A percentile compares a stretch with the other conserved stretches of the same genome.
These are phyloP conservation scores for Globisporangium acanthophoron DNA, from an alignment of 352 stramenopile species.

Conservation along the genomic window DNA sequence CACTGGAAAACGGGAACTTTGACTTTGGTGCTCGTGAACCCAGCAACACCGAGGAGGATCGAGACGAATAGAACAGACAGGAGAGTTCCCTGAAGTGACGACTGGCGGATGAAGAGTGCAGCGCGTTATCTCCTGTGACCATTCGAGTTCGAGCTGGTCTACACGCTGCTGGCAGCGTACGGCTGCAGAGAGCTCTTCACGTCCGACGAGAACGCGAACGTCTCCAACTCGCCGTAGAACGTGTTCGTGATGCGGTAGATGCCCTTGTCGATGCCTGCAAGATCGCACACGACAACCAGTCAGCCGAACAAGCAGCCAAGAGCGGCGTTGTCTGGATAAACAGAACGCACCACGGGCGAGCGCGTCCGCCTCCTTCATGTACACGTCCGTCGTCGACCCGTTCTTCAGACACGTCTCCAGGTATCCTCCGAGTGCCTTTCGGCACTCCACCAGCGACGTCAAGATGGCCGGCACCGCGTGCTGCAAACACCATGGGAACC, in stretches of 20 bases:
- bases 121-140: background rate
- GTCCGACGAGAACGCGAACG: conserved; percentile 41
- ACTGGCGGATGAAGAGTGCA: too few species aligned
- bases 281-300: background rate
- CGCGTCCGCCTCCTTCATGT: conserved; percentile 51
- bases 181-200: conserved; percentile 45
- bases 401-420: conserved; percentile 70
- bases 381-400: conserved; percentile 46
- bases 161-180: conserved; percentile 40
- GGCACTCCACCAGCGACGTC: conserved; percentile 64
- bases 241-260: conserved; percentile 73
- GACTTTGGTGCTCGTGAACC: conserved; percentile 22
- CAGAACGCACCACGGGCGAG: conserved; percentile 33
- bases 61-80: background rate
- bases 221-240: conserved; percentile 55
- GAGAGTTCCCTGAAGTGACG: background rate
- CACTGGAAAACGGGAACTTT: conserved; percentile 33
- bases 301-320: background rate
- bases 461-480: conserved; percentile 64
- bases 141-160: conserved; percentile 10
- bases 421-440: conserved; percentile 52
- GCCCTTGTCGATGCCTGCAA: conserved; percentile 61
- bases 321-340: background rate
- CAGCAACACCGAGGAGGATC: background rate
- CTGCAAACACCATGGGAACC: conserved; percentile 16